phyloP scores from a whole-genome alignment of 2,329 filamentous ascomycete genomes.

The Ophiostoma novo-ulmi region DNA sequence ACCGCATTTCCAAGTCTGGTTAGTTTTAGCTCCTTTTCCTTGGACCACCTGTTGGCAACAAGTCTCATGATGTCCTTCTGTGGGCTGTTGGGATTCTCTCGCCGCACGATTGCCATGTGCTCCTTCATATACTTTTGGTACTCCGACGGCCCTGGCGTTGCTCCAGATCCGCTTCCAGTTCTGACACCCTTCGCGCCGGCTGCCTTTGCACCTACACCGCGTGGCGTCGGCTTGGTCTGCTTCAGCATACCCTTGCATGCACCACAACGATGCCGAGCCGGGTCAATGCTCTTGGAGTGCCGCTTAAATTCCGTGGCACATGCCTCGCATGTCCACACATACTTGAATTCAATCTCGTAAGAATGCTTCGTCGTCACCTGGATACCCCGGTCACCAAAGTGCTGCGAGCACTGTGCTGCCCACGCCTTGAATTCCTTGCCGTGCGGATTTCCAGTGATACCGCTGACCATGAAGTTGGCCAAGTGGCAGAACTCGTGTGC shows the following conservation, averaged over 20 bases:
- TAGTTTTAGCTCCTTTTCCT: conserved; percentile 33
- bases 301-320: conserved; percentile 73
- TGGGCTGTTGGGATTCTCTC: conserved; percentile 50
- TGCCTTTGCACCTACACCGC: conserved; percentile 34
- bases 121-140: conserved; percentile 58
- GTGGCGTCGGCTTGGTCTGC: conserved; percentile 75
- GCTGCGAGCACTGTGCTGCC: conserved; percentile 40
- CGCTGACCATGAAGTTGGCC: conserved; percentile 81
- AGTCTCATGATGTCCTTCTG: conserved; percentile 66
- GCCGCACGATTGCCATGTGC: conserved; percentile 59
- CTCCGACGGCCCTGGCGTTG: conserved; percentile 32
- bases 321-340: conserved; percentile 69
- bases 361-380: conserved; percentile 83
- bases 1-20: background rate
- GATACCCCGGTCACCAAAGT: conserved; percentile 59
- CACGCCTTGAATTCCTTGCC: conserved; percentile 31
- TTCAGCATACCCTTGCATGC: conserved; percentile 64
- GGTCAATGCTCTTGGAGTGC: conserved; percentile 81
- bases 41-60: conserved; percentile 59
- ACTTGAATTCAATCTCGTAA: conserved; percentile 90
- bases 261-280: conserved; percentile 66
- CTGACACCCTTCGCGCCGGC: background rate
- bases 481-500: conserved; percentile 96
- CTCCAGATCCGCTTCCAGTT: conserved; percentile 17
- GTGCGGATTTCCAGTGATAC: conserved; percentile 34